These are phyloP conservation scores for Rutstroemia sp. DNA, from an alignment of 2,329 filamentous ascomycete species.

Conservation along the genomic window DNA sequence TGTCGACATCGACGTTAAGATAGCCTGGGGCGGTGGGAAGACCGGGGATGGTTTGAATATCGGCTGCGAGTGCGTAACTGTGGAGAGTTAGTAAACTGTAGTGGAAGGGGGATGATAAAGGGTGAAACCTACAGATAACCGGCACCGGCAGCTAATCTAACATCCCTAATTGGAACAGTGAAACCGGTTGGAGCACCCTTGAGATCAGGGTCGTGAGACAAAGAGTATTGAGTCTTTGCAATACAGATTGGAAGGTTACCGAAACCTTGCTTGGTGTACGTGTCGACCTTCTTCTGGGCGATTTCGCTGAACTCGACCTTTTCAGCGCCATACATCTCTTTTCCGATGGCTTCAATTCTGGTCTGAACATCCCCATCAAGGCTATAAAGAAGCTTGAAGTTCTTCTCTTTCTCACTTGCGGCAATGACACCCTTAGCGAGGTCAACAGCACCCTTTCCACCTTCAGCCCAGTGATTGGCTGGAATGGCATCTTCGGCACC, in stretches of 20 bases:
- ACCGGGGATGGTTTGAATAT: slow-evolving; percentile 97
- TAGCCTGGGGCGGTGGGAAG: slow-evolving; percentile 93
- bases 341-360: slow-evolving; percentile 84
- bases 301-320: slow-evolving; percentile 89
- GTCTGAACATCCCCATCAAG: slow-evolving; percentile 75
- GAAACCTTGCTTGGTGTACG: slow-evolving; percentile 86
- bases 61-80: slow-evolving; percentile 86
- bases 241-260: slow-evolving; percentile 91
- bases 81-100: slow-evolving; percentile 30
- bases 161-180: slow-evolving; percentile 88
- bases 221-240: slow-evolving; percentile 96
- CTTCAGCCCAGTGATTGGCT: slow-evolving; percentile 95
- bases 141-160: slow-evolving; percentile 86
- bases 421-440: slow-evolving; percentile 81
- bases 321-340: slow-evolving; percentile 89
- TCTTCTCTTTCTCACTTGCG: slow-evolving; percentile 74
- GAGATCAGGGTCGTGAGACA: slow-evolving; percentile 85
- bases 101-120: background rate
- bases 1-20: slow-evolving; percentile 81
- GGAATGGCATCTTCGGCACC: slow-evolving; percentile 91
- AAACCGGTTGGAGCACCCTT: slow-evolving; percentile 96
- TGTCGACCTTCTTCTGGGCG: slow-evolving; percentile 93
- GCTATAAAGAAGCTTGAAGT: slow-evolving; percentile 82
- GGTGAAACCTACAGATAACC: slow-evolving; percentile 67
- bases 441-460: slow-evolving; percentile 82